Conservation (phyloP, 2,329 filamentous ascomycete genomes). For the Diaporthe ampelina region DNA sequence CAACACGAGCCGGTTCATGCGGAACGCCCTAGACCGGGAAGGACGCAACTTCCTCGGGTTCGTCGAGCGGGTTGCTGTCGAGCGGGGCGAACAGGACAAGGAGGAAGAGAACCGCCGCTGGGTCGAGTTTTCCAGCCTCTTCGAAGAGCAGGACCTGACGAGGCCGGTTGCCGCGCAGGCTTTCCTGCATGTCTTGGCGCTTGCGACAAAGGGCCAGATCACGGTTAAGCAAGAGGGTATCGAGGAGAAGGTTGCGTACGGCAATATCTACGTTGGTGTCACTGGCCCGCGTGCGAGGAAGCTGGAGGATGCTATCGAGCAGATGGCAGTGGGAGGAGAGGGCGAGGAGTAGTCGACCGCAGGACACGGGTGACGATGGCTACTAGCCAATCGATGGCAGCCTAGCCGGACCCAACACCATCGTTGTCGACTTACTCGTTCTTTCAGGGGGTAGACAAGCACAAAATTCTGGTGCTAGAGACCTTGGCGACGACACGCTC, state of each 20-base stretch:
- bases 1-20: constrained; percentile 51
- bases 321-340: constrained; percentile 1
- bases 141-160: constrained; percentile 68
- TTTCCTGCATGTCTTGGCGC: constrained; percentile 79
- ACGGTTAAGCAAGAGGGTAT: constrained; percentile 71
- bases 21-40: constrained; percentile 58
- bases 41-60: constrained; percentile 62
- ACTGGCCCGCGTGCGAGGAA: constrained; percentile 40
- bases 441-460: not conserved
- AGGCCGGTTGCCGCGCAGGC: constrained; percentile 79
- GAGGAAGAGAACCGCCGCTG: constrained; percentile 54
- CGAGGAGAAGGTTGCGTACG: constrained; percentile 57
- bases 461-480: not conserved
- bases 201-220: constrained; percentile 77
- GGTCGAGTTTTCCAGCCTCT: constrained; percentile 78
- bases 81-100: constrained; percentile 49
- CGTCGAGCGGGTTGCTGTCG: constrained; percentile 52
- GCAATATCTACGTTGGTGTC: constrained; percentile 61
- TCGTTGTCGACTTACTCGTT: not conserved
- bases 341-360: not conserved
- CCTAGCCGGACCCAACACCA: not conserved
- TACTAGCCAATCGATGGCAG: not conserved
- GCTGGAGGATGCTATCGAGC: not conserved
- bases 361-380: not conserved
- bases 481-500: not conserved